A percentile compares a stretch with the other conserved stretches of the same genome.
Conservation (phyloP, 768 basidiomycete genomes). For the Mycena maculata region DNA sequence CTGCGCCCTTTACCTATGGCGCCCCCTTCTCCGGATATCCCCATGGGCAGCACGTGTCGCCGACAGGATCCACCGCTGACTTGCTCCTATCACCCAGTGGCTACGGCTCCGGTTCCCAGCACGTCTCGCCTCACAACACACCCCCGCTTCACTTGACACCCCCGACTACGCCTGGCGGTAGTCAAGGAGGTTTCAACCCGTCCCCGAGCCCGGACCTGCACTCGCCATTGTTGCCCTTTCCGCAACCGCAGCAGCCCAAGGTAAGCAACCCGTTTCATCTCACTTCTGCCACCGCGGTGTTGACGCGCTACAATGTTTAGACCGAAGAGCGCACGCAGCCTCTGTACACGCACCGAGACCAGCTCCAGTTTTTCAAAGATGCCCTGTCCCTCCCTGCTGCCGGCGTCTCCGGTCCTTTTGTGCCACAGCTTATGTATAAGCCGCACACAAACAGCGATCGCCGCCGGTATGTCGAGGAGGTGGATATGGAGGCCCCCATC, state of each 20-base stretch:
- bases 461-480: conserved; percentile 80
- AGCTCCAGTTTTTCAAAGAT: conserved; percentile 57
- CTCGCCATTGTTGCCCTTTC: conserved; percentile 26
- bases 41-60: conserved; percentile 28
- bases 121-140: conserved; percentile 33
- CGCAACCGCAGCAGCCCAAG: conserved; percentile 13
- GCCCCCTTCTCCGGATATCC: conserved; percentile 27
- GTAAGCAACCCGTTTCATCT: conserved; percentile 20
- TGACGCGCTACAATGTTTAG: conserved; percentile 32
- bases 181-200: conserved; percentile 26
- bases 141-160: conserved; percentile 31
- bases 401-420: conserved; percentile 57
- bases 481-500: conserved; percentile 71
- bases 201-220: conserved; percentile 29
- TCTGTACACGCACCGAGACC: conserved; percentile 57
- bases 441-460: conserved; percentile 83
- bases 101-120: conserved; percentile 26
- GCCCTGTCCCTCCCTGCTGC: conserved; percentile 51
- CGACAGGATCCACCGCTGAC: conserved; percentile 31
- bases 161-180: conserved; percentile 29
- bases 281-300: background rate
- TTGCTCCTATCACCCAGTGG: conserved; percentile 29
- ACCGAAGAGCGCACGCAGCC: conserved; percentile 36
- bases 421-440: conserved; percentile 79
- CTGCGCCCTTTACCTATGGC: conserved; percentile 17